Evolutionary conservation across 208 protist species (phyloP), one percentile per base, ranked within the genome.

Genomic region (Strigomonas culicis): DNA sequence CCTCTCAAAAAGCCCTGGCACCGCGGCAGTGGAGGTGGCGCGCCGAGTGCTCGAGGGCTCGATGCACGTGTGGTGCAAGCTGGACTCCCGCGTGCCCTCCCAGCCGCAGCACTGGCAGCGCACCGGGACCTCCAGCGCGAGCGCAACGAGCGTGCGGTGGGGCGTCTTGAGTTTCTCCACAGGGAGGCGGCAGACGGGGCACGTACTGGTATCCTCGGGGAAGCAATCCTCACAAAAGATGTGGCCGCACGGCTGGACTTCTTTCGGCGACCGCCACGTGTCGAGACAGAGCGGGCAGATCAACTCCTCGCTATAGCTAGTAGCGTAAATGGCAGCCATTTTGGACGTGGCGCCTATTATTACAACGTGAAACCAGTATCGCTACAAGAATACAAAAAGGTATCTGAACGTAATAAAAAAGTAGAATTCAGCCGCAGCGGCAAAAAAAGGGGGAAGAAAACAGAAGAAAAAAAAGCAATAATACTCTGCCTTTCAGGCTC

Each of bases 241-340:
- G 56, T 86, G 80, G 30, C 74, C 69, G 41, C 80, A 86, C 31
- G 68, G 69, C 11, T 36, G 10, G 11, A 74, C 32, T 60, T 86
- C 80, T 4, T 72, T 22, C 13, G 80, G 80, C 25, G 91, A 53
- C 67, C 83, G 85, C 86, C 82, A 90, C 39, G 80, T 82, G 68
- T 93, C 86, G 7, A 90, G 60, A 63, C 86, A 93, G 13, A 93
- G 62, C 6, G 77, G 76, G 49, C 86, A 93, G 24, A 70, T 74
- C 47, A 93, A 63, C 69, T 89, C 86, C 63, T 92, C 82, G 55
- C 68, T 77, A 51, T 81, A 93, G 52, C 80, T 67, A 13, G 84
- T 66, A 36, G 80, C 80, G 64, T 74, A 84, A 10, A 71, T 15
- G 27, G 62, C 59, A 1, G 63, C 53, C 64, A 86, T 76, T 36